Percentiles rank a stretch among this genome's conserved stretches.
Conservation (phyloP, 2,329 filamentous ascomycete genomes). For the Pseudocercospora fijiensis region DNA sequence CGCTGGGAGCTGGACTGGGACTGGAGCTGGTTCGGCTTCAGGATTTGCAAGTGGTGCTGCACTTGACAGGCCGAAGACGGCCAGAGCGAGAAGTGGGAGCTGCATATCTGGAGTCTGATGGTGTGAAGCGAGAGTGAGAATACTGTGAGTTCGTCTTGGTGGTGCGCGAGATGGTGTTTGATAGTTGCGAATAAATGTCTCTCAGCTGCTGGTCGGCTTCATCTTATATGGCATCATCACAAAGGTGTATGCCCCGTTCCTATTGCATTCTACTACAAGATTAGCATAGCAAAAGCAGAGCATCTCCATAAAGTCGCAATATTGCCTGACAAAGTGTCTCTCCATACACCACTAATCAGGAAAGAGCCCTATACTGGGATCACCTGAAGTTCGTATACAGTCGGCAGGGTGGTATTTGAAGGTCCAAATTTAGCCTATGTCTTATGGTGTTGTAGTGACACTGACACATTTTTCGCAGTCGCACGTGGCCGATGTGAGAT, state of each 20-base stretch:
- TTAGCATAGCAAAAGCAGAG: neutral
- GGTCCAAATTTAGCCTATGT: neutral
- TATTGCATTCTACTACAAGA: neutral
- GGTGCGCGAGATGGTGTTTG: neutral
- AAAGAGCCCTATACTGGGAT: neutral
- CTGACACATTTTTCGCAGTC: neutral
- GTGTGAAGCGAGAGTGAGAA: neutral
- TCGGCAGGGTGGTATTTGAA: neutral
- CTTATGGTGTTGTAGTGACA: neutral
- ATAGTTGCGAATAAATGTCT: neutral
- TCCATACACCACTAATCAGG: neutral
- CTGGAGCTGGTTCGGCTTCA: neutral
- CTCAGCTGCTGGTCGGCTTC: neutral
- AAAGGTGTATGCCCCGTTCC: neutral
- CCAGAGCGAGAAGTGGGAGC: neutral
- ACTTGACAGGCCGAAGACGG: neutral
- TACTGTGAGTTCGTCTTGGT: neutral
- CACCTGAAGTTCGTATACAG: neutral
- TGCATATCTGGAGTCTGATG: neutral
- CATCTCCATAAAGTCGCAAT: neutral
- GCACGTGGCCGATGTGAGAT: neutral
- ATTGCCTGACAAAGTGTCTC: neutral
- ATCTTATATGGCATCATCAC: neutral
- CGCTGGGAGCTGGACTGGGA: conserved; percentile 6
- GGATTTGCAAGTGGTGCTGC: neutral